Conservation (phyloP, 2,329 filamentous ascomycete species). For the Aquanectria penicillioides region DNA sequence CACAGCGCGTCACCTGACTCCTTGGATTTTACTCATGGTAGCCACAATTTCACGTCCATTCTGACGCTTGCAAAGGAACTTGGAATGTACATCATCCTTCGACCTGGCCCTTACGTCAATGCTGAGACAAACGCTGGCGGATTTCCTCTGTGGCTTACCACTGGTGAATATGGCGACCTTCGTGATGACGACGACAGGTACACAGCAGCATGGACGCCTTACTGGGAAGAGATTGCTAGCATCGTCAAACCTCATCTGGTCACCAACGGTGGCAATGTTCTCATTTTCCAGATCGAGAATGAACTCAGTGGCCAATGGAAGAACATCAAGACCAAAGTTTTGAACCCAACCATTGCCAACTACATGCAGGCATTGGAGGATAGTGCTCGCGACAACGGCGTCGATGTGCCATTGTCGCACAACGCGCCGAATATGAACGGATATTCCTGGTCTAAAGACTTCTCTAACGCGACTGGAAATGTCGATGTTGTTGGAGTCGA, state of each 20-base stretch:
- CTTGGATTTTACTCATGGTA: constrained; percentile 43
- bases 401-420: constrained; percentile 65
- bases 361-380: constrained; percentile 69
- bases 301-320: constrained; percentile 59
- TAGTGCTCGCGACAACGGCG: constrained; percentile 63
- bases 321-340: constrained; percentile 52
- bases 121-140: constrained; percentile 71
- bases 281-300: constrained; percentile 67
- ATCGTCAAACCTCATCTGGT: constrained; percentile 63
- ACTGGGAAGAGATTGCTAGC: constrained; percentile 59
- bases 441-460: constrained; percentile 69
- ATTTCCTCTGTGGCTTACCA: constrained; percentile 70
- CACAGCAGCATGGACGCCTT: constrained; percentile 64
- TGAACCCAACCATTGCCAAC: constrained; percentile 58
- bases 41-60: constrained; percentile 60
- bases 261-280: constrained; percentile 66
- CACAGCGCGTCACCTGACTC: constrained; percentile 48
- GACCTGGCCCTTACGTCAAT: constrained; percentile 71
- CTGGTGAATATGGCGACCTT: constrained; percentile 64
- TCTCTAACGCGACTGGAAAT: constrained; percentile 63
- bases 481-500: constrained; percentile 64
- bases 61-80: constrained; percentile 58
- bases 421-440: constrained; percentile 69
- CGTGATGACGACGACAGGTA: constrained; percentile 63
- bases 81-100: constrained; percentile 55